Base-by-base conservation (phyloP, 2,329 filamentous ascomycete species). In the Xylariaceae sp. region DNA sequence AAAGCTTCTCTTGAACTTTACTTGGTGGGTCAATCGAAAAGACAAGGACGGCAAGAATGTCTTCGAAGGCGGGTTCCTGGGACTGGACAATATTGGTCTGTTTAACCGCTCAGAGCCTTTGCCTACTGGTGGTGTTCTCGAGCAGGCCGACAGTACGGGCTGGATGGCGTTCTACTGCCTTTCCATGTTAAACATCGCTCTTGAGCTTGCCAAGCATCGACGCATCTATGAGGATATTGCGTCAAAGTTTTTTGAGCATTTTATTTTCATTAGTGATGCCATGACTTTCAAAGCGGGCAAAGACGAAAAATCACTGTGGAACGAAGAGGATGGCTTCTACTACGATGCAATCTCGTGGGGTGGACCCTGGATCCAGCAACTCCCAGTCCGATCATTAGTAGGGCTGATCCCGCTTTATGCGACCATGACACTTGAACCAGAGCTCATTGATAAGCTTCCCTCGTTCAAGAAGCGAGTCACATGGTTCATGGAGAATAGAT, bases 151-250 rank as follows among this genome's bases (percentile, higher is more conserved):
- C 74, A 95, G 90, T 64, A 97, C 92, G 8, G 92, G 92, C 23
- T 97, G 92, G 92, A 97, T 97, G 92, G 92, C 88, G 8, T 97
- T 97, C 67, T 97, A 95, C 73, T 95, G 86, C 61, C 71, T 97
- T 52, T 90, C 83, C 70, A 97, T 97, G 92, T 77, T 97, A 61
- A 97, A 97, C 69, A 97, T 97, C 61, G 85, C 91, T 12, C 78
- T 97, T 11, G 93, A 97, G 70, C 77, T 97, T 55, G 91, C 92
- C 48, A 97, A 97, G 71, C 89, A 96, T 65, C 85, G 93, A 37
- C 85, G 91, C 33, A 95, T 85, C 46, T 97, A 97, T 66, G 92
- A 97, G 72, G 92, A 97, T 62, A 86, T 97, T 72, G 91, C 92
- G 2, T 94, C 90, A 40, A 97, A 97, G 69, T 97, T 97, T 74